These are phyloP conservation scores for Alternaria sp. DNA, from an alignment of 2,329 filamentous ascomycete genomes.

Conservation along the genomic window DNA sequence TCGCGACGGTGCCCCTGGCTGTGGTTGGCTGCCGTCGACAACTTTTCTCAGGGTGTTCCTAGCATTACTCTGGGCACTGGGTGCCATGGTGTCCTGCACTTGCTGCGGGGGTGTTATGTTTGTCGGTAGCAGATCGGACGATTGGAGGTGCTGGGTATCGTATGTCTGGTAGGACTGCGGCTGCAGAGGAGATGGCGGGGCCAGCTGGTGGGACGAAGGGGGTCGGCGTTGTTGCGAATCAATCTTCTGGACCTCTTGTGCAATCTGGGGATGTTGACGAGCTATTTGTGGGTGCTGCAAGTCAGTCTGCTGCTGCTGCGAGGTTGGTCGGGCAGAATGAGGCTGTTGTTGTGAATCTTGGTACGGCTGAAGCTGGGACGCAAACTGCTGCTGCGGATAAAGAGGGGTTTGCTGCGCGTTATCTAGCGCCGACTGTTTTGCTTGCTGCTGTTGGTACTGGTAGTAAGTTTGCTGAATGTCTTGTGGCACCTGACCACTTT, in stretches of 20 bases:
- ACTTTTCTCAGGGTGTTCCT: conserved; percentile 50
- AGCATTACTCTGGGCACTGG: conserved; percentile 30
- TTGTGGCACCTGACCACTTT: conserved; percentile 36
- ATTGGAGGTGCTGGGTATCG: conserved; percentile 42
- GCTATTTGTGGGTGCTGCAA: conserved; percentile 44
- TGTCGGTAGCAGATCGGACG: conserved; percentile 36
- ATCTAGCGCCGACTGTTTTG: conserved; percentile 40
- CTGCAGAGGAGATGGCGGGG: conserved; percentile 49
- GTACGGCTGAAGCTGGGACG: conserved; percentile 27
- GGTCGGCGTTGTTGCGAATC: conserved; percentile 46
- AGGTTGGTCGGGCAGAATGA: conserved; percentile 39
- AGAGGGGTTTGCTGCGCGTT: conserved; percentile 36
- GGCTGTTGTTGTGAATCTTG: conserved; percentile 40
- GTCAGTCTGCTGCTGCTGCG: conserved; percentile 47
- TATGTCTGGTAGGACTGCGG: conserved; percentile 43
- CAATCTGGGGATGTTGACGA: conserved; percentile 43
- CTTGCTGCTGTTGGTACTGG: conserved; percentile 29
- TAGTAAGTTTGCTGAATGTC: conserved; percentile 40
- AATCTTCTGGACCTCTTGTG: conserved; percentile 39
- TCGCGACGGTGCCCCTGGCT: conserved; percentile 44
- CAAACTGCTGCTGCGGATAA: conserved; percentile 37
- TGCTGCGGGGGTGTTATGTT: conserved; percentile 44
- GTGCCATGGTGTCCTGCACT: conserved; percentile 47
- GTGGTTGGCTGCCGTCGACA: conserved; percentile 42
- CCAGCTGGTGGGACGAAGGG: conserved; percentile 47